These are phyloP conservation scores for Glarea lozoyensis DNA, from an alignment of 495 filamentous ascomycete species.

Conservation along the genomic window DNA sequence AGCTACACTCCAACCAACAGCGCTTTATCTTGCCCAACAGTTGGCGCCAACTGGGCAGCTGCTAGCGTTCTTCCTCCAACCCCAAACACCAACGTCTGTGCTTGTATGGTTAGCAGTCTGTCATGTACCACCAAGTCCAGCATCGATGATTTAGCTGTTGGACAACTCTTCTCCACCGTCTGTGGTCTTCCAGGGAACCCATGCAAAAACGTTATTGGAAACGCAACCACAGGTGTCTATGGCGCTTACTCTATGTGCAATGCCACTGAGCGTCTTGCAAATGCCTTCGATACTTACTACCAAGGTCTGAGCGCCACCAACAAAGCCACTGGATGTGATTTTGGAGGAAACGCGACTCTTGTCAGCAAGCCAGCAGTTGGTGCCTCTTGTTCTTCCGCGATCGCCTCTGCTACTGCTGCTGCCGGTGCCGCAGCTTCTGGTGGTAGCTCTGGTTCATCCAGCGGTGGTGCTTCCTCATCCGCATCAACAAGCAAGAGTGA, in stretches of 20 bases:
- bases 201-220: constrained; percentile 49
- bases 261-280: constrained; percentile 52
- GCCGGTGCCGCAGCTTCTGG: constrained; percentile 23
- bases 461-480: constrained; percentile 17
- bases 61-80: constrained; percentile 53
- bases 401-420: constrained; percentile 52
- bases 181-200: constrained; percentile 38
- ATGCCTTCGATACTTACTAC: constrained; percentile 60
- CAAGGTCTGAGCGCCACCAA: constrained; percentile 29
- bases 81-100: constrained; percentile 53
- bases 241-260: constrained; percentile 70
- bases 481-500: constrained; percentile 6
- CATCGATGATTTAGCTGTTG: constrained; percentile 35
- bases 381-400: constrained; percentile 44
- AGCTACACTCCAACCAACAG: constrained; percentile 63
- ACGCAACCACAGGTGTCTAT: constrained; percentile 53
- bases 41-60: constrained; percentile 47
- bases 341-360: constrained; percentile 44
- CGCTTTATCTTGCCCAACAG: constrained; percentile 52
- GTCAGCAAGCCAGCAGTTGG: constrained; percentile 27
- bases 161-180: constrained; percentile 48
- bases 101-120: constrained; percentile 54
- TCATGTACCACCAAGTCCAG: constrained; percentile 43
- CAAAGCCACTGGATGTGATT: constrained; percentile 48
- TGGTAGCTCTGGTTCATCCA: background rate